These are phyloP conservation scores for Fusarium tanahbumbuense DNA, from an alignment of 2,329 filamentous ascomycete species.

Conservation along the genomic window DNA sequence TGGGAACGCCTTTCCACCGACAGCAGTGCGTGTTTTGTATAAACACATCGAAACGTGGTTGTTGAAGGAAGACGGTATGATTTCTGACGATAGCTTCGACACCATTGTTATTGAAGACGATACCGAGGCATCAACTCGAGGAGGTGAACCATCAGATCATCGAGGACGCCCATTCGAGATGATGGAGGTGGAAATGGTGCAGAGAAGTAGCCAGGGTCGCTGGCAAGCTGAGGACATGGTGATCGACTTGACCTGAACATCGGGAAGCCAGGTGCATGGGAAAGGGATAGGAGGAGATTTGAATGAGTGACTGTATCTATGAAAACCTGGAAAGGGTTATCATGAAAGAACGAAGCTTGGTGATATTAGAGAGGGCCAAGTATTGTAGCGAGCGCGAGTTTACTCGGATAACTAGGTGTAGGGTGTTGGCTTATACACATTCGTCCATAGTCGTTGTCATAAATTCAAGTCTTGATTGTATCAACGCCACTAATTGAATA, in stretches of 20 bases:
- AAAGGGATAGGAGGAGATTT: not conserved
- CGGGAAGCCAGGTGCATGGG: not conserved
- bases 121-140: slow-evolving; percentile 26
- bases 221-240: slow-evolving; percentile 20
- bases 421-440: not conserved
- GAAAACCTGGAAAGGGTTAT: slow-evolving; percentile 9
- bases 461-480: slow-evolving; percentile 7
- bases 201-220: not conserved
- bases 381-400: slow-evolving; percentile 3
- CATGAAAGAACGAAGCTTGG: slow-evolving; percentile 1
- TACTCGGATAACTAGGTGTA: not conserved
- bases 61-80: slow-evolving; percentile 56
- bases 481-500: not conserved
- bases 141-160: not conserved
- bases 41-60: slow-evolving; percentile 61
- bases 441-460: slow-evolving; percentile 20
- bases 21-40: slow-evolving; percentile 63
- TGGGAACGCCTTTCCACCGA: slow-evolving; percentile 81
- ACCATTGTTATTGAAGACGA: slow-evolving; percentile 44
- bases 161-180: slow-evolving; percentile 35
- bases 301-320: not conserved
- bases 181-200: slow-evolving; percentile 38
- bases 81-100: slow-evolving; percentile 30
- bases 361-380: not conserved
- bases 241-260: slow-evolving; percentile 39